Percentiles rank a stretch among this genome's conserved stretches.
Conservation (phyloP, 495 filamentous ascomycete genomes). For the Talaromyces adpressus region DNA sequence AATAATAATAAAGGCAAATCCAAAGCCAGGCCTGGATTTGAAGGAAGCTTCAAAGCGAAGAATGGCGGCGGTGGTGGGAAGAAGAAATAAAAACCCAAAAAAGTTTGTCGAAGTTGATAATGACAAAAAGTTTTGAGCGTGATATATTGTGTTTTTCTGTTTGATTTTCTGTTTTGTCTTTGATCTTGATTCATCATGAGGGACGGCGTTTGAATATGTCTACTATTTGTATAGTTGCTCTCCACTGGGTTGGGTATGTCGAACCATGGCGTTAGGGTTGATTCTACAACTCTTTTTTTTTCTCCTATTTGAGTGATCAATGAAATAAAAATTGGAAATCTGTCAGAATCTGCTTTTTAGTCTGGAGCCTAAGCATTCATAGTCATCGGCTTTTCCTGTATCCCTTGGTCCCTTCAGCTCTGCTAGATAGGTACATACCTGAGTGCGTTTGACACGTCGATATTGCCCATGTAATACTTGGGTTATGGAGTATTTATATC, state of each 20-base stretch:
- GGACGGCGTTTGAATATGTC: background rate
- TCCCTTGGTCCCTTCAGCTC: too few relatives aligned
- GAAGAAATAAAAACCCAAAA: constrained; percentile 27
- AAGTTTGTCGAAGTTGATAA: background rate
- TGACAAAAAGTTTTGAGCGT: background rate
- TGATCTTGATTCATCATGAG: background rate
- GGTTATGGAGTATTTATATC: too few relatives aligned
- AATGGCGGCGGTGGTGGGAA: constrained; percentile 19
- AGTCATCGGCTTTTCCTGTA: too few relatives aligned
- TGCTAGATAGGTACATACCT: background rate
- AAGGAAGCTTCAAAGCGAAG: constrained; percentile 76
- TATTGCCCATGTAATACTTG: background rate
- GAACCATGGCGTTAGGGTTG: background rate
- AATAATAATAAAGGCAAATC: constrained; percentile 54
- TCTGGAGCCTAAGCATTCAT: background rate
- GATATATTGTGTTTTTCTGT: background rate
- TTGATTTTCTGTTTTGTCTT: background rate
- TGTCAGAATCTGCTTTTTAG: background rate
- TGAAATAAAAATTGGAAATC: background rate
- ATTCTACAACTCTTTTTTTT: background rate
- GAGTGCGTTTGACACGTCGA: background rate
- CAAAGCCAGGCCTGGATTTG: constrained; percentile 74
- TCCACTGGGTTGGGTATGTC: background rate
- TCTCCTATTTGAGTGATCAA: background rate
- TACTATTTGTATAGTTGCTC: background rate